Conservation (phyloP, 2,329 filamentous ascomycete species). For the Didymella keratinophila region DNA sequence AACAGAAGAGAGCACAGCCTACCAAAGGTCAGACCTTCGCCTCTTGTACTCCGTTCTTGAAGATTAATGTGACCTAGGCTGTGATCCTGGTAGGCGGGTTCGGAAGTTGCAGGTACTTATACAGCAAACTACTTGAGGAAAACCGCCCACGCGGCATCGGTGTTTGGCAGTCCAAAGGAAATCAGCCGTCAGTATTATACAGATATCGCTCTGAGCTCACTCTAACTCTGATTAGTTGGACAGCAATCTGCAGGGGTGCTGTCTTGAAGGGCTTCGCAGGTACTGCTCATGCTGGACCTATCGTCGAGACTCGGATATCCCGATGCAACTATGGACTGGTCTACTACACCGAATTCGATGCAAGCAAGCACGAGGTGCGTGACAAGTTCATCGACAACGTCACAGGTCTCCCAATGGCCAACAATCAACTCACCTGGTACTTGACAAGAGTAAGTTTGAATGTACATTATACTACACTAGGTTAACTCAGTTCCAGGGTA, state of each 20-base stretch:
- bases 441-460: too few relatives aligned
- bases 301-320: neutral
- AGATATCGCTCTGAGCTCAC: neutral
- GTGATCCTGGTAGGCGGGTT: conserved; percentile 24
- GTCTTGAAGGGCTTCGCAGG: neutral
- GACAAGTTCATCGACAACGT: neutral
- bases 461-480: too few relatives aligned
- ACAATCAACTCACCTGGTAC: too few relatives aligned
- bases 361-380: neutral
- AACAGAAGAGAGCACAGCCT: neutral
- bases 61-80: neutral
- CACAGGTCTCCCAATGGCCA: too few relatives aligned
- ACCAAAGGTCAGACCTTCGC: too few relatives aligned
- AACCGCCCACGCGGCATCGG: conserved; percentile 19
- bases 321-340: neutral
- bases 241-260: neutral
- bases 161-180: conserved; percentile 5
- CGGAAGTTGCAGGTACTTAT: conserved; percentile 23
- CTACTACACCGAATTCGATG: neutral
- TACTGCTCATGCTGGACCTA: neutral
- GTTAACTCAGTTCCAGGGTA: too few relatives aligned
- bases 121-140: conserved; percentile 14
- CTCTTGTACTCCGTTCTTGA: too few relatives aligned
- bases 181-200: neutral
- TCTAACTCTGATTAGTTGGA: neutral